Conservation (phyloP, 2,329 filamentous ascomycete species). For the Bipolaris bicolor region DNA sequence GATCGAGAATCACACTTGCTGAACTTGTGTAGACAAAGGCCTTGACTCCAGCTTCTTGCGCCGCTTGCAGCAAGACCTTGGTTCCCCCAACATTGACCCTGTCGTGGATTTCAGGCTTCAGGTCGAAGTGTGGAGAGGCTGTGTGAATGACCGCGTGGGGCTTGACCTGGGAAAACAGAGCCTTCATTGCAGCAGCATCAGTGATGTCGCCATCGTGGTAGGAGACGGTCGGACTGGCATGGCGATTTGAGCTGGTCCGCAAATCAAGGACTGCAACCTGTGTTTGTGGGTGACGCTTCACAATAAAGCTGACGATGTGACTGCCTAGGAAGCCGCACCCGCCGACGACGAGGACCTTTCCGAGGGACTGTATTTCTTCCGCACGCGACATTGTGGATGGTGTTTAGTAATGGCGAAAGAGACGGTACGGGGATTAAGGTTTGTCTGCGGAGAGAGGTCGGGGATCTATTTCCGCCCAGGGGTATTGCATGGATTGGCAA, state of each 20-base stretch:
- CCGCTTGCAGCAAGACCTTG: constrained; percentile 55
- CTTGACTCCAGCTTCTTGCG: constrained; percentile 57
- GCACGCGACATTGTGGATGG: constrained; percentile 22
- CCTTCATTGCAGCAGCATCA: constrained; percentile 49
- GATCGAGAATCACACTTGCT: constrained; percentile 57
- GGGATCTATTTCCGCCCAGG: constrained; percentile 22
- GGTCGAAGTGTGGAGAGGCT: constrained; percentile 53
- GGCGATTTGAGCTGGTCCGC: constrained; percentile 50
- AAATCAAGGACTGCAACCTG: constrained; percentile 57
- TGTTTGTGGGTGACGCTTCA: constrained; percentile 49
- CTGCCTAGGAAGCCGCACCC: constrained; percentile 60
- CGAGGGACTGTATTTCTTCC: constrained; percentile 43
- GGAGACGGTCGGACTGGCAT: constrained; percentile 50
- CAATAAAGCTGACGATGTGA: constrained; percentile 58
- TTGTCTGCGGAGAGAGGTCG: constrained; percentile 28
- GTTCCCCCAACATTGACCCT: constrained; percentile 61
- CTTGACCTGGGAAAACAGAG: constrained; percentile 52
- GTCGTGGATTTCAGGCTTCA: constrained; percentile 51
- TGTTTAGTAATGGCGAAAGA: constrained; percentile 15
- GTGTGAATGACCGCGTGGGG: constrained; percentile 59
- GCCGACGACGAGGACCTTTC: constrained; percentile 57
- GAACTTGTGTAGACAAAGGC: constrained; percentile 61
- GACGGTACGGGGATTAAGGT: constrained; percentile 18
- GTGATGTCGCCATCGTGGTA: constrained; percentile 61
- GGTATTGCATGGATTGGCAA: constrained; percentile 9